Base-by-base conservation (phyloP, 352 stramenopile species). In the Phytophthora fragariae region DNA sequence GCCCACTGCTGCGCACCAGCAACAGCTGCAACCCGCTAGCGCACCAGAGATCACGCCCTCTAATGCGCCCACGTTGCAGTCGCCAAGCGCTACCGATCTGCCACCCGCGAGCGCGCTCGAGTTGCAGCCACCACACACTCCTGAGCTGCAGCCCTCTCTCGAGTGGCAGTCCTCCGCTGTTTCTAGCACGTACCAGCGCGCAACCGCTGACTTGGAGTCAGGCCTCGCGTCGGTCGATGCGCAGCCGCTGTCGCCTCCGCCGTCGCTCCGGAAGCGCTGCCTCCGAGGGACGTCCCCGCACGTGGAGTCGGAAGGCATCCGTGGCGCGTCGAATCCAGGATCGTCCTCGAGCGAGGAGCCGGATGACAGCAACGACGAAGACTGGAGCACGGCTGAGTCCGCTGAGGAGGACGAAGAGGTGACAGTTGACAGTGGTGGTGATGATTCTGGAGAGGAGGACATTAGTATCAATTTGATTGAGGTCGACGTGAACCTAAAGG, bases 401-500 rank as follows among this genome's bases (percentile, higher is more conserved):
- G 37, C 11, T 4, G 57, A 41, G 3, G 1, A 54, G 8, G n/a
- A 63, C 5, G 57, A 11, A 21, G 57, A 54, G 37, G 37, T 46
- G 24, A 54, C 21, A 2, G 57, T 24, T 24, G 24, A 41, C 10
- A 53, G 57, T 9, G 57, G 8, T 41, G 57, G 11, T 1, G 14
- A 29, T 21, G 57, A 53, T 10, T 4, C 5, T 8, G 24, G 2
- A 8, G 57, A 41, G n/a, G 37, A 53, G 37, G 57, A 54, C 8
- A 54, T 63, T 15, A 41, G 39, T 63, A 63, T 63, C 57, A 63
- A 55, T 63, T 54, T 63, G 57, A 63, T 54, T 5, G 57, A 54
- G 19, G 21, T 63, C 5, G 12, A 39, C 11, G 19, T 55, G 5
- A 11, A 63, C 12, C 37, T 55, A 5, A 53, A 41, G 24, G 37